Base-by-base conservation (phyloP, 495 filamentous ascomycete genomes). In the Lasiosphaeriaceae sp. region DNA sequence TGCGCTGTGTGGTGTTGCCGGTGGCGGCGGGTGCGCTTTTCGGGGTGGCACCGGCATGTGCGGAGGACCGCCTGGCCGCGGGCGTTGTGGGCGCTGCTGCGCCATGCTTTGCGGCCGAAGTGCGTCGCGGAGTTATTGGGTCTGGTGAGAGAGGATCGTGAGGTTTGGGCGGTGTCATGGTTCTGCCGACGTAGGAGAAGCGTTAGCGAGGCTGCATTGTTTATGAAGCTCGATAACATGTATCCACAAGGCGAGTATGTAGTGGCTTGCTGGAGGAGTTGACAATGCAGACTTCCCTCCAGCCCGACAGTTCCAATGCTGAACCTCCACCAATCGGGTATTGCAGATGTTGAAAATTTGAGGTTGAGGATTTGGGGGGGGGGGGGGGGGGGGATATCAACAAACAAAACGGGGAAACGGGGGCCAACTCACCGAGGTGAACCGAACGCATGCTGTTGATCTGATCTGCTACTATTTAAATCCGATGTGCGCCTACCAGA, bases 1-100 rank as follows among this genome's bases (percentile, higher is more conserved):
- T 76, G 45, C 62, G 65, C 37, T 62, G 50, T 2, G 65, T 54
- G 31, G 56, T 59, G 20, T 60, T 26, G 49, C 67, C 58, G 24
- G 69, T 67, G 14, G 63, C 54, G 29, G 61, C 59, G 34, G 61
- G 72, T 1, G 76, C 70, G 55, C 71, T 68, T 65, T 75, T 77
- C 7, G 78, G 64, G 9, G 71, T 72, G 23, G 57, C 66, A 22
- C 47, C 60, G 16, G 59, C 50, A 16, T 55, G 63, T 20, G 50
- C 60, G 14, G 67, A 57, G 4, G 65, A 59, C 35, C 63, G 61
- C 16, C 51, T 56, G 46, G 58, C 64, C 17, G 65, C 39, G 17
- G 69, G 52, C 9, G 67, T 71, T 43, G 64, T 62, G 9, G 26
- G 4, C 41, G 63, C 47, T 20, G 67, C 48, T 29, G 50, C 63